Conservation (phyloP, 768 basidiomycete species). For the Tulasnella sp. region DNA sequence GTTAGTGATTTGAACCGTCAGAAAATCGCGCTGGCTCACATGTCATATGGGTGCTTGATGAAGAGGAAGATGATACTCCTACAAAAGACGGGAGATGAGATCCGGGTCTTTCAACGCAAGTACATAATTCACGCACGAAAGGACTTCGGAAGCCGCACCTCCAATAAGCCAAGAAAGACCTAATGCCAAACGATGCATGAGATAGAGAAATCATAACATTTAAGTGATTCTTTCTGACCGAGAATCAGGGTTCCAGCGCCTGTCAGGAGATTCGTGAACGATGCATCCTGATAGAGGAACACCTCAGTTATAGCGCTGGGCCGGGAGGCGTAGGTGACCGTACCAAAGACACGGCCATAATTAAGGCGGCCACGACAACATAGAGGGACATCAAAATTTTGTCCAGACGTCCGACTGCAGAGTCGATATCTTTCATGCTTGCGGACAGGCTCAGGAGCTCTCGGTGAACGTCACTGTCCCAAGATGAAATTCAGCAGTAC, state of each 20-base stretch:
- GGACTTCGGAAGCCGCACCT: conserved; percentile 22
- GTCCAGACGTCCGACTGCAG: conserved; percentile 76
- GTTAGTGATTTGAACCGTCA: conserved; percentile 34
- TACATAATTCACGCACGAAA: conserved; percentile 11
- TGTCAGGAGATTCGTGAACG: conserved; percentile 61
- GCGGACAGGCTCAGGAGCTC: conserved; percentile 76
- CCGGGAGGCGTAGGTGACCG: conserved; percentile 18
- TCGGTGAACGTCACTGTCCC: conserved; percentile 62
- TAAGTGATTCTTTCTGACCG: conserved; percentile 23
- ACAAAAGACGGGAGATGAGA: conserved; percentile 70
- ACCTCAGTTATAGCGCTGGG: neutral
- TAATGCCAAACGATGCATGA: conserved; percentile 19
- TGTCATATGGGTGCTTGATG: conserved; percentile 37
- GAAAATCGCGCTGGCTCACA: neutral
- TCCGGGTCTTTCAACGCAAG: no score
- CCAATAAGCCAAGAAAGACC: conserved; percentile 84
- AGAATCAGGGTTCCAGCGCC: conserved; percentile 57
- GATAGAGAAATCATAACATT: neutral
- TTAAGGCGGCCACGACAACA: conserved; percentile 55
- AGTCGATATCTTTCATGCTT: conserved; percentile 82
- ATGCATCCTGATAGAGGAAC: conserved; percentile 43
- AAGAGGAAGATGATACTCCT: conserved; percentile 86
- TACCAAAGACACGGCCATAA: conserved; percentile 73
- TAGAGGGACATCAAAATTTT: conserved; percentile 79
- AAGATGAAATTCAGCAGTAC: neutral